A percentile compares a stretch with the other conserved stretches of the same genome.
Conservation (phyloP, 345 rosid species). For the Mangifera indica region DNA sequence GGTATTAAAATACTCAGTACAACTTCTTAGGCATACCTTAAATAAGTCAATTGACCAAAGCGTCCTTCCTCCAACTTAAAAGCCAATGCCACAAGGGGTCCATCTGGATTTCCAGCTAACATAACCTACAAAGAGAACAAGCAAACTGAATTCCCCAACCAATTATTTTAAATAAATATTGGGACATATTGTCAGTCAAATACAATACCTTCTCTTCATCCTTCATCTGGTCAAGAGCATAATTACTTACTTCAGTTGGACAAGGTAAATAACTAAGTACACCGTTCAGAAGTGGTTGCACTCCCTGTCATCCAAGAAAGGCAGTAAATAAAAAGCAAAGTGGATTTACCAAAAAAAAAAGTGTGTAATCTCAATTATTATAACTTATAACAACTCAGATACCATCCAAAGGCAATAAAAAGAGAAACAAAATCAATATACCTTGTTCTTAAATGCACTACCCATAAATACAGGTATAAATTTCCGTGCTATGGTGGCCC, state of each 20-base stretch:
- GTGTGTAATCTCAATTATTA: neutral
- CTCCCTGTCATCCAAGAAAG: conserved; percentile 55
- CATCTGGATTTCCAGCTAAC: conserved; percentile 84
- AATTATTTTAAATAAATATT: neutral
- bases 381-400: neutral
- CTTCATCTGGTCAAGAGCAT: conserved; percentile 90
- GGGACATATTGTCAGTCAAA: conserved; percentile 12
- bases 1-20: neutral
- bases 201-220: conserved; percentile 77
- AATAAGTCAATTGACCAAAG: conserved; percentile 88
- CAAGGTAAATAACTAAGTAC: conserved; percentile 84
- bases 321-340: conserved; percentile 4
- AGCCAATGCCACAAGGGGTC: conserved; percentile 96
- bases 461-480: conserved; percentile 99
- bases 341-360: neutral
- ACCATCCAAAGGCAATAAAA: neutral
- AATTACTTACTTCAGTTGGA: conserved; percentile 84
- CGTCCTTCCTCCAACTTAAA: conserved; percentile 98
- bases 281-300: conserved; percentile 90
- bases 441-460: conserved; percentile 99
- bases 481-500: conserved; percentile 91
- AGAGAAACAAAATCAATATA: conserved; percentile 23
- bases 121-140: conserved; percentile 51
- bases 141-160: conserved; percentile 9
- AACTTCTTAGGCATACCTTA: conserved; percentile 48